Conservation (phyloP, 2,329 filamentous ascomycete genomes). For the Arthrocladium fulminans region DNA sequence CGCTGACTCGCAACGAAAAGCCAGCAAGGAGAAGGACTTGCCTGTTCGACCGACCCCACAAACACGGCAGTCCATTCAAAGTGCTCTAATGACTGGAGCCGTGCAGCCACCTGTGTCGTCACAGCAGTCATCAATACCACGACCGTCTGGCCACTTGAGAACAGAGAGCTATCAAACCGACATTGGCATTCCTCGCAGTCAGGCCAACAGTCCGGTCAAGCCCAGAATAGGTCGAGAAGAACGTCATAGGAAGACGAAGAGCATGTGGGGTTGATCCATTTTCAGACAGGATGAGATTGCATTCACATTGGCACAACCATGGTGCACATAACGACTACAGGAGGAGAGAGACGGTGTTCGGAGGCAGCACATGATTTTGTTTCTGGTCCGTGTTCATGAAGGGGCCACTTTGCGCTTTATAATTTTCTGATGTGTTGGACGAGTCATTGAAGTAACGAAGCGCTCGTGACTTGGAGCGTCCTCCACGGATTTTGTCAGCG, state of each 20-base stretch:
- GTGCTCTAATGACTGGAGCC: constrained; percentile 1
- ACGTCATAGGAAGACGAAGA: constrained; percentile 21
- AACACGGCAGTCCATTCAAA: constrained; percentile 13
- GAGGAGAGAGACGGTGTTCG: too few relatives aligned
- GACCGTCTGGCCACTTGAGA: constrained; percentile 16
- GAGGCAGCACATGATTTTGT: too few relatives aligned
- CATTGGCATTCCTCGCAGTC: constrained; percentile 11
- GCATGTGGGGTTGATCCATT: constrained; percentile 15
- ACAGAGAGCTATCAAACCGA: constrained; percentile 23
- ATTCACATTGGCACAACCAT: not conserved
- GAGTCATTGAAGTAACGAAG: too few relatives aligned
- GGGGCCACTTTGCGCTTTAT: too few relatives aligned
- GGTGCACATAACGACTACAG: not conserved
- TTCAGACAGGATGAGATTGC: not conserved
- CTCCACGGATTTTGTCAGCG: too few relatives aligned
- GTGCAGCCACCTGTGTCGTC: not conserved
- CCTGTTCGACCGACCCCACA: not conserved
- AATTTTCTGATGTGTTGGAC: too few relatives aligned
- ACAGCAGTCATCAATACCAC: constrained; percentile 2
- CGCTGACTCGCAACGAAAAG: constrained; percentile 4
- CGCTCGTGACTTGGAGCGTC: too few relatives aligned
- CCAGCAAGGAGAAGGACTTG: constrained; percentile 1
- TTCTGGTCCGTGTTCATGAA: too few relatives aligned
- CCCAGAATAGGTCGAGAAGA: constrained; percentile 8
- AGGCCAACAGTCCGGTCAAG: constrained; percentile 19